Conservation (phyloP, 768 basidiomycete species). For the Pseudohyphozyma bogoriensis region DNA sequence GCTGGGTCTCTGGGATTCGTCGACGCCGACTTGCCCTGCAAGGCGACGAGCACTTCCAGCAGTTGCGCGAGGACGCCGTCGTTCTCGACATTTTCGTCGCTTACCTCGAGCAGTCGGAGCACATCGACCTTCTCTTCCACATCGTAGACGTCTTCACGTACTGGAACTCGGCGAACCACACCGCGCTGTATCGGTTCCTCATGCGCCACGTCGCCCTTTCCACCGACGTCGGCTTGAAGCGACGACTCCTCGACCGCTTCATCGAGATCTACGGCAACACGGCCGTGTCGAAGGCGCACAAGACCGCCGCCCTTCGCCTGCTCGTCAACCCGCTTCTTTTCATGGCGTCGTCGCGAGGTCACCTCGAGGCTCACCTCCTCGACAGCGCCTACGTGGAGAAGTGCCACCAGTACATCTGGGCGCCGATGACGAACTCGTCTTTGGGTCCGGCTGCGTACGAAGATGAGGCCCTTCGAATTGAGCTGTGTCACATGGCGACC, state of each 20-base stretch:
- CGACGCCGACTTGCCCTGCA: slow-evolving; percentile 22
- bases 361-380: slow-evolving; percentile 51
- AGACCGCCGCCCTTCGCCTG: slow-evolving; percentile 54
- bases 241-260: slow-evolving; percentile 77
- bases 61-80: slow-evolving; percentile 44
- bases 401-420: slow-evolving; percentile 70
- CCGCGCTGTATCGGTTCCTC: slow-evolving; percentile 69
- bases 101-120: slow-evolving; percentile 47
- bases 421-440: slow-evolving; percentile 53
- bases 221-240: slow-evolving; percentile 53
- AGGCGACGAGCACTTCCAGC: slow-evolving; percentile 29
- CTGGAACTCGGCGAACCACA: slow-evolving; percentile 68
- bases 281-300: slow-evolving; percentile 59
- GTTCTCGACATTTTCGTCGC: slow-evolving; percentile 67
- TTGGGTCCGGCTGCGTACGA: slow-evolving; percentile 28
- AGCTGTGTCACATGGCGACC: slow-evolving; percentile 79
- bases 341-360: slow-evolving; percentile 53
- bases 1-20: slow-evolving; percentile 30
- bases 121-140: slow-evolving; percentile 81
- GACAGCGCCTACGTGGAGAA: slow-evolving; percentile 60
- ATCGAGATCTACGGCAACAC: slow-evolving; percentile 63
- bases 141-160: slow-evolving; percentile 70
- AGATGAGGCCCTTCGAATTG: slow-evolving; percentile 85
- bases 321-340: slow-evolving; percentile 79
- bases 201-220: slow-evolving; percentile 72